phyloP scores from a whole-genome alignment of 108 stramenopile species.

The Chaetoceros tenuissimus region DNA sequence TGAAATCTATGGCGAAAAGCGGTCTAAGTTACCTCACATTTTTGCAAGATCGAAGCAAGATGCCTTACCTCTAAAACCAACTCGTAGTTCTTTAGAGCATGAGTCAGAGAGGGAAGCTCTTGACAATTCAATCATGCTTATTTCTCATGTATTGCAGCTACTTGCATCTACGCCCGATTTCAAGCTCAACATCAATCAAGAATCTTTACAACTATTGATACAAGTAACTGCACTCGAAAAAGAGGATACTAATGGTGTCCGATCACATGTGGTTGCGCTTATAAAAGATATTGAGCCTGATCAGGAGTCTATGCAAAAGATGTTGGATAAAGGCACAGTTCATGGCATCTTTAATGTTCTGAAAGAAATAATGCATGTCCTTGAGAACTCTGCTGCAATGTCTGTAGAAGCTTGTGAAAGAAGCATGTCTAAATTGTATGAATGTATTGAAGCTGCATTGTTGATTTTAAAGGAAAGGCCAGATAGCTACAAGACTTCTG shows the following conservation, averaged over 20 bases:
- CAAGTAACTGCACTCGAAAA: slow-evolving; percentile 34
- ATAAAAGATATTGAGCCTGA: slow-evolving; percentile 26
- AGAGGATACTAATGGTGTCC: slow-evolving; percentile 15
- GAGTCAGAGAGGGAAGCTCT: neutral
- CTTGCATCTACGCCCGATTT: neutral
- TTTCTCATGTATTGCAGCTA: neutral
- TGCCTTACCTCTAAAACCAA: too few relatives aligned
- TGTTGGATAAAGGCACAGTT: slow-evolving; percentile 43
- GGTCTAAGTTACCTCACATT: slow-evolving; percentile 6
- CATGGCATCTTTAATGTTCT: slow-evolving; percentile 31
- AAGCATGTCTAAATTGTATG: neutral
- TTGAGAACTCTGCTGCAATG: slow-evolving; percentile 8
- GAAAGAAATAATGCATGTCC: slow-evolving; percentile 9
- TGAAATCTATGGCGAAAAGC: slow-evolving; percentile 53
- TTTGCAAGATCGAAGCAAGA: too few relatives aligned
- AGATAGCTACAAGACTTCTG: slow-evolving; percentile 17
- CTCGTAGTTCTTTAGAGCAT: too few relatives aligned
- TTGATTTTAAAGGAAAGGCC: slow-evolving; percentile 25
- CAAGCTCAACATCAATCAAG: slow-evolving; percentile 6
- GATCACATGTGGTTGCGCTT: slow-evolving; percentile 24
- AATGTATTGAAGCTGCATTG: slow-evolving; percentile 2
- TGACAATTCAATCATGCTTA: neutral
- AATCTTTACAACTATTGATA: slow-evolving; percentile 28
- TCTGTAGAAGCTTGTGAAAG: neutral
- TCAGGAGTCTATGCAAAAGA: slow-evolving; percentile 10